phyloP scores from a whole-genome alignment of 1,284 basidiomycete genomes.

The Trametes pubescens region DNA sequence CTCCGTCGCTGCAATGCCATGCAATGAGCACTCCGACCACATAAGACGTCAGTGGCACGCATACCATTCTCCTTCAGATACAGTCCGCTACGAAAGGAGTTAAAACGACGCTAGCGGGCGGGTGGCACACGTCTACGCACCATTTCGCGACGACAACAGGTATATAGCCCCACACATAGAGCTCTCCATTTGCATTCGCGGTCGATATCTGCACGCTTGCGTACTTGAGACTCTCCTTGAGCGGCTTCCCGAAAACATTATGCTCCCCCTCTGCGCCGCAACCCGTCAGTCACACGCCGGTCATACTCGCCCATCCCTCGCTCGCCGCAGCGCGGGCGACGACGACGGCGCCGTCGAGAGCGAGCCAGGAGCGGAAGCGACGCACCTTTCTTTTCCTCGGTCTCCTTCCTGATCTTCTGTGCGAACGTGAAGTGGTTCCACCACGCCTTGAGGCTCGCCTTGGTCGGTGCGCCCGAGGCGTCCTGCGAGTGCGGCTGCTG shows the following conservation, averaged over 20 bases:
- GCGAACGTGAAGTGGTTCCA: conserved; percentile 79
- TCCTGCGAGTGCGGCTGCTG: conserved; percentile 10
- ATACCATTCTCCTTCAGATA: conserved; percentile 91
- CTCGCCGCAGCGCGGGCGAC: background rate
- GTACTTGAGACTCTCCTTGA: conserved; percentile 85
- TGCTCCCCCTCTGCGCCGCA: conserved; percentile 28
- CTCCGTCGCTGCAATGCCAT: conserved; percentile 75
- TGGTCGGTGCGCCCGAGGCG: conserved; percentile 49
- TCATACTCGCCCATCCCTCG: background rate
- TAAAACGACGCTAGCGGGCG: conserved; percentile 13
- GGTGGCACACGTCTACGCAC: conserved; percentile 55
- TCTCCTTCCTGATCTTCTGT: conserved; percentile 63
- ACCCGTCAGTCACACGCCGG: conserved; percentile 17
- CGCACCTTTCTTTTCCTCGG: conserved; percentile 51
- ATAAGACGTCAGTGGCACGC: conserved; percentile 33
- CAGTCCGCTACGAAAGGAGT: conserved; percentile 65
- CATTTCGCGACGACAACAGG: conserved; percentile 98
- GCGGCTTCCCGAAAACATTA: conserved; percentile 86
- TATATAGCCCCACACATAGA: conserved; percentile 93
- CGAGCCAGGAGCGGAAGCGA: conserved; percentile 16
- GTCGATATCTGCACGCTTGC: conserved; percentile 96
- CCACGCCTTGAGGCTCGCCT: conserved; percentile 81
- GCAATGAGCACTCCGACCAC: conserved; percentile 14
- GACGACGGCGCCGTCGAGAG: conserved; percentile 6
- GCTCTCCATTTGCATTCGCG: conserved; percentile 81